Evolutionary conservation across 495 filamentous ascomycete genomes (phyloP), one percentile per base, ranked within the genome.

Genomic region (Hypoxylon intermedium): DNA sequence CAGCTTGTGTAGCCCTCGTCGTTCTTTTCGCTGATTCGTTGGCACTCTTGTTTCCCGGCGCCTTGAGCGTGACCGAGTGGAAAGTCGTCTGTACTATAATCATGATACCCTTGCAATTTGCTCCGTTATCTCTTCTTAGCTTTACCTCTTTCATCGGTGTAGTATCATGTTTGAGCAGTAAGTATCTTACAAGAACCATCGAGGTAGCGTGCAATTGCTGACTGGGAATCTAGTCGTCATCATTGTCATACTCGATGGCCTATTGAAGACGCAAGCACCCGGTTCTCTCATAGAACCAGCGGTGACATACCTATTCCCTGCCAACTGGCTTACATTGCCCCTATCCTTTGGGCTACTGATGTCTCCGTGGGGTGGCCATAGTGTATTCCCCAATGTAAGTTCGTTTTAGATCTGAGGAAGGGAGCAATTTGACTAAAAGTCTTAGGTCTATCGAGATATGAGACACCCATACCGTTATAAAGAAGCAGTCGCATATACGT

Each of bases 311-410:
- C 72, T 93, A 34, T 88, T 96, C 56, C 94, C 94, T 1, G 74
- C 82, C 12, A 89, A 92, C 66, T 98, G 94, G 94, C 78, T 85
- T 37, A 95, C 92, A 1, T 61, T 98, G 15, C 94, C 94, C n/a
- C 77, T 97, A 15, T 90, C 90, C 24, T 92, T 98, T 67, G 94
- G 94, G n/a, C 79, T 98, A 9, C 80, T 98, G 21, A 97, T 97
- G 92, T 90, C 92, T 19, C 92, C 93, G 1, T 98, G 92, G 92
- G 94, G 94, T 61, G 94, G 94, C 6, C 94, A 98, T 69, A 83
- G 85, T 48, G 94, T 98, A 21, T 97, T 98, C 69, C 94, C 94
- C 1, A 96, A 96, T 67, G 78, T 79, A 70, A 41, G 71, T 34
- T 7, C 37, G 5, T 6, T 28, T 26, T 9, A 7, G 9, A n/a